A percentile compares a stretch with the other conserved stretches of the same genome.
Conservation (phyloP, 2,329 filamentous ascomycete species). For the Fusarium virguliforme region DNA sequence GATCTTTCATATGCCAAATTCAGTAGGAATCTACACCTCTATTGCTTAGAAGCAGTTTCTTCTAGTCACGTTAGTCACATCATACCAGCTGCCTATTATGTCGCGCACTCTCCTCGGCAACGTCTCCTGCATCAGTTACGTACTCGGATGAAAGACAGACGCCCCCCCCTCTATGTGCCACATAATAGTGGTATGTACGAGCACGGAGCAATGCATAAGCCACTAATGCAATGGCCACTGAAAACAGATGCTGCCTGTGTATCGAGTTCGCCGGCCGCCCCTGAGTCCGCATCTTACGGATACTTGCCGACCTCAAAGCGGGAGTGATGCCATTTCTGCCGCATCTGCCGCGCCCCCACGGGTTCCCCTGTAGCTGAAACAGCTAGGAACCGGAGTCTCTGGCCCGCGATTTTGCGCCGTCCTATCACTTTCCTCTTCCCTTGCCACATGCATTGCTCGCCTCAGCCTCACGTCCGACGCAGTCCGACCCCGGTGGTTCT, state of each 20-base stretch:
- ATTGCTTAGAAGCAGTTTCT: neutral
- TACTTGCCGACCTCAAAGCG: slow-evolving; percentile 1
- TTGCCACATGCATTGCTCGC: neutral
- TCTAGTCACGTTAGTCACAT: neutral
- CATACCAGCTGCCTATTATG: neutral
- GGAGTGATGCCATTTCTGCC: neutral
- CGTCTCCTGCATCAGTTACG: neutral
- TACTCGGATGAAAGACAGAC: neutral
- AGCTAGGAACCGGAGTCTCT: neutral
- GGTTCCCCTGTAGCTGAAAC: slow-evolving; percentile 9
- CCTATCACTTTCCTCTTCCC: neutral
- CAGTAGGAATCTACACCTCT: neutral
- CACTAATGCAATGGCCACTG: neutral
- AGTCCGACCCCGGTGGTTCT: neutral
- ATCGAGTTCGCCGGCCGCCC: neutral
- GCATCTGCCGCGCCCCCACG: neutral
- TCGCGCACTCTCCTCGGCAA: too few relatives aligned
- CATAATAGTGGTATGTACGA: too few relatives aligned
- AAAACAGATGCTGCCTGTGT: neutral
- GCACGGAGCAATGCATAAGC: neutral
- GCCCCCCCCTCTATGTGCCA: too few relatives aligned
- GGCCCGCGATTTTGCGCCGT: neutral
- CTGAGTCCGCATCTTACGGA: neutral
- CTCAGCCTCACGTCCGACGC: slow-evolving; percentile 1
- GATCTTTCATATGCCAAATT: neutral